Evolutionary conservation across 371 early-diverging fungal genomes (phyloP).

Genomic region (Syncephalastrum racemosum): DNA sequence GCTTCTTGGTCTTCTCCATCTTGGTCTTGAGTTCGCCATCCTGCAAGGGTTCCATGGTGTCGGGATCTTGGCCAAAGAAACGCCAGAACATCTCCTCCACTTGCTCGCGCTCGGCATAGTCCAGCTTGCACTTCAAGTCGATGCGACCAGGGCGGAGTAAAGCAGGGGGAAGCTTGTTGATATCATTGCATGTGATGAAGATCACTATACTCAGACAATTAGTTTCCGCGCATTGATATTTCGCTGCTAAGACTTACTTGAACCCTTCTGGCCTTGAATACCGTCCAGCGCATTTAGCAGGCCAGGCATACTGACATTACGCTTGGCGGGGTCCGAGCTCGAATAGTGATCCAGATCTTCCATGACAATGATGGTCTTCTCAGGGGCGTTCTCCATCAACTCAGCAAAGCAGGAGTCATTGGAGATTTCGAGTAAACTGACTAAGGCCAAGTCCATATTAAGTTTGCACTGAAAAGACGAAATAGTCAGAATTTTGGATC

Average conservation of each 20-base stretch:
- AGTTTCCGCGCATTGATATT: too few species aligned
- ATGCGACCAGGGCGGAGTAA: slow-evolving; percentile 96
- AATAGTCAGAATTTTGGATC: neutral
- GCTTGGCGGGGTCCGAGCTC: slow-evolving; percentile 31
- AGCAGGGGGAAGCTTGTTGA: slow-evolving; percentile 91
- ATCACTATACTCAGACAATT: slow-evolving; percentile 45
- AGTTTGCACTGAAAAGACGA: slow-evolving; percentile 51
- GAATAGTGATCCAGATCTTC: slow-evolving; percentile 91
- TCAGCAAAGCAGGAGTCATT: slow-evolving; percentile 84
- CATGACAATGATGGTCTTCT: slow-evolving; percentile 85
- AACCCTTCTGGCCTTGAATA: slow-evolving; percentile 61
- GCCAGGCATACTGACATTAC: slow-evolving; percentile 24
- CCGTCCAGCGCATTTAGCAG: slow-evolving; percentile 85
- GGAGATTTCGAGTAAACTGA: slow-evolving; percentile 79
- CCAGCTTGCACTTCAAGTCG: slow-evolving; percentile 86
- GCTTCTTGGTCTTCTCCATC: slow-evolving; percentile 1
- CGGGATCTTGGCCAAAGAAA: slow-evolving; percentile 37
- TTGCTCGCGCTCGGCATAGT: slow-evolving; percentile 72
- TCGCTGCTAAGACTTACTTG: slow-evolving; percentile 24
- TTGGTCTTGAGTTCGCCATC: slow-evolving; percentile 10
- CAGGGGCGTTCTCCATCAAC: slow-evolving; percentile 83
- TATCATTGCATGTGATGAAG: slow-evolving; percentile 96
- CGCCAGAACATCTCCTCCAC: slow-evolving; percentile 55
- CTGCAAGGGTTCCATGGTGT: slow-evolving; percentile 17
- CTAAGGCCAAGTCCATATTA: slow-evolving; percentile 87